A percentile compares a stretch with the other conserved stretches of the same genome.
phyloP scores from a whole-genome alignment of 2,329 filamentous ascomycete species.

The Cladosporium halotolerans region DNA sequence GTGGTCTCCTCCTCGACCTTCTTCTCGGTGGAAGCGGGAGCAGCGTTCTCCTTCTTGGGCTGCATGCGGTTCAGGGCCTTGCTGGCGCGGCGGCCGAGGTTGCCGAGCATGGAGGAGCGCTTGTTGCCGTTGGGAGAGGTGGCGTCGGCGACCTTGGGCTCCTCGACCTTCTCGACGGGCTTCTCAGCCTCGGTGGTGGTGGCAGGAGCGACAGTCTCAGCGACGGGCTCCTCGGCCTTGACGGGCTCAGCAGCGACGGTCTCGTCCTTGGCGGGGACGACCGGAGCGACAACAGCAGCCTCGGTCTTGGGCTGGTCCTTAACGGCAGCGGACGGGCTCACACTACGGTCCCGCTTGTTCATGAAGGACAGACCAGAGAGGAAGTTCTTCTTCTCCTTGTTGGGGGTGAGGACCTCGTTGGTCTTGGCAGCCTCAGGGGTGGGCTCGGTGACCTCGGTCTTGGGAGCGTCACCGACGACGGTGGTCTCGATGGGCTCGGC shows the following conservation, averaged over 20 bases:
- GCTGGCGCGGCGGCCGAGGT: slow-evolving; percentile 30
- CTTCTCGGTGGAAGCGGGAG: slow-evolving; percentile 18
- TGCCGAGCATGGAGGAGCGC: slow-evolving; percentile 29
- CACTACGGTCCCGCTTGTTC: slow-evolving; percentile 29
- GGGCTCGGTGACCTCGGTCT: slow-evolving; percentile 23
- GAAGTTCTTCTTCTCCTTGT: slow-evolving; percentile 31
- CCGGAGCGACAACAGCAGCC: slow-evolving; percentile 25
- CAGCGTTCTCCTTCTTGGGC: slow-evolving; percentile 26
- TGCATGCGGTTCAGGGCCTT: slow-evolving; percentile 28
- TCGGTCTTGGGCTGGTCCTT: slow-evolving; percentile 32
- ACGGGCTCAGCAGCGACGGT: slow-evolving; percentile 27
- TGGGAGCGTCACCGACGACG: slow-evolving; percentile 23
- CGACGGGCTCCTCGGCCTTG: slow-evolving; percentile 19
- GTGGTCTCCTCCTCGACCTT: slow-evolving; percentile 14
- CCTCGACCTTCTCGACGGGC: neutral
- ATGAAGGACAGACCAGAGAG: slow-evolving; percentile 27
- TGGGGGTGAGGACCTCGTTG: slow-evolving; percentile 33
- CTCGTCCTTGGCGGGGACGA: slow-evolving; percentile 17
- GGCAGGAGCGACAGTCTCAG: slow-evolving; percentile 17
- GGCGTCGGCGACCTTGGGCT: slow-evolving; percentile 17
- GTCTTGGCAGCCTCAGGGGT: slow-evolving; percentile 33
- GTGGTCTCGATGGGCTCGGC: slow-evolving; percentile 31
- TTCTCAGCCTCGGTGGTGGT: slow-evolving; percentile 16
- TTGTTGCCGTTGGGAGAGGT: slow-evolving; percentile 22
- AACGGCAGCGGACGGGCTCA: slow-evolving; percentile 30